A percentile compares a stretch with the other conserved stretches of the same genome.
Evolutionary conservation across 2,329 filamentous ascomycete species (phyloP).

Genomic region (Exophiala aquamarina): DNA sequence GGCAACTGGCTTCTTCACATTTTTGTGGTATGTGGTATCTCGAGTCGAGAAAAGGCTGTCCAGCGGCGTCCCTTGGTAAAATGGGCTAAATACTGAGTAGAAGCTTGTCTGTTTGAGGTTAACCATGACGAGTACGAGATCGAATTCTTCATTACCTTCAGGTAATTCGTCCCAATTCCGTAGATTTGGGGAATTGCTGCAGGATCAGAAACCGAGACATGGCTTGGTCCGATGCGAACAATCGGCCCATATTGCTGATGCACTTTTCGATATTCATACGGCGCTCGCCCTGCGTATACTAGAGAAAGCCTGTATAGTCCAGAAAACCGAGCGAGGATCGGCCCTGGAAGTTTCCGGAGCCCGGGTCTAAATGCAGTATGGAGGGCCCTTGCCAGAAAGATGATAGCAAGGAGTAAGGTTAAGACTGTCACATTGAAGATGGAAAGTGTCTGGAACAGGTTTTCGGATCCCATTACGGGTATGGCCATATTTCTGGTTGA

Average conservation of each 20-base stretch:
- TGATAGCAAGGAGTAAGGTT: too few species aligned
- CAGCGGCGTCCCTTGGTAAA: slow-evolving; percentile 5
- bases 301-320: slow-evolving; percentile 69
- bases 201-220: slow-evolving; percentile 17
- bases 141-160: slow-evolving; percentile 6
- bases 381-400: too few species aligned
- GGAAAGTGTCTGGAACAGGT: too few species aligned
- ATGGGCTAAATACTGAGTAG: slow-evolving; percentile 1
- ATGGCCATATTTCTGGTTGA: too few species aligned
- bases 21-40: slow-evolving; percentile 11
- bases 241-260: slow-evolving; percentile 16
- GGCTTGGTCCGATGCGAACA: slow-evolving; percentile 16
- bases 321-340: slow-evolving; percentile 64
- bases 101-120: not conserved
- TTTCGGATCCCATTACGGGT: too few species aligned
- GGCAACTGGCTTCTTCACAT: slow-evolving; percentile 38
- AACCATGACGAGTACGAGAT: not conserved
- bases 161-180: slow-evolving; percentile 11
- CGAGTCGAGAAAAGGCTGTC: slow-evolving; percentile 16
- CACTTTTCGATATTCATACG: slow-evolving; percentile 1
- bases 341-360: slow-evolving; percentile 54
- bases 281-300: slow-evolving; percentile 2
- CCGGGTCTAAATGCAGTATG: too few species aligned
- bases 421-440: too few species aligned
- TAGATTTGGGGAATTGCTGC: slow-evolving; percentile 21